Evolutionary conservation across 2,329 filamentous ascomycete species (phyloP).

Genomic region (Teratosphaeria epicoccoides): DNA sequence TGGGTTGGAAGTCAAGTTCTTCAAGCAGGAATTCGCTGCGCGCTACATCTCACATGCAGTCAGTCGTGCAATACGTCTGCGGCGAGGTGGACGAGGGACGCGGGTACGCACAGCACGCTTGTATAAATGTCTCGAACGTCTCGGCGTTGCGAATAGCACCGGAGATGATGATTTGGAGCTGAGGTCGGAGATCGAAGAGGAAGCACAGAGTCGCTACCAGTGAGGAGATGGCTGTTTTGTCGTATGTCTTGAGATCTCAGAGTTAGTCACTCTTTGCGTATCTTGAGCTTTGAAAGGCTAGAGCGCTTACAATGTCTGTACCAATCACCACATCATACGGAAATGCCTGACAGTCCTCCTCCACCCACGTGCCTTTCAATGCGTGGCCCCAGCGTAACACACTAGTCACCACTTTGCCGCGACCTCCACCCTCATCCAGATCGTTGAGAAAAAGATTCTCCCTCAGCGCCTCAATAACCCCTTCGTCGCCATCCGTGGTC

Average conservation of each 20-base stretch:
- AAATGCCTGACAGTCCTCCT: slow-evolving; percentile 36
- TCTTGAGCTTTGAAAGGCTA: not conserved
- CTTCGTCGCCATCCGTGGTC: slow-evolving; percentile 64
- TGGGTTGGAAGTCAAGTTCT: slow-evolving; percentile 23
- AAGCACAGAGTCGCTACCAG: slow-evolving; percentile 55
- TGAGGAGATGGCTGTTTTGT: slow-evolving; percentile 50
- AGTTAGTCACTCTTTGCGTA: not conserved
- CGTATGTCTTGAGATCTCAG: slow-evolving; percentile 47
- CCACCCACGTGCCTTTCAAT: slow-evolving; percentile 48
- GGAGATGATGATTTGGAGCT: slow-evolving; percentile 53
- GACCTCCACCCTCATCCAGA: slow-evolving; percentile 38
- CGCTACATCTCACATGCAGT: slow-evolving; percentile 11
- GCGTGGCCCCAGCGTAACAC: slow-evolving; percentile 56
- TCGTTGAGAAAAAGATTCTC: slow-evolving; percentile 60
- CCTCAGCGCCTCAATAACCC: slow-evolving; percentile 56
- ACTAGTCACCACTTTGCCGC: slow-evolving; percentile 36
- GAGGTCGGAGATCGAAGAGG: slow-evolving; percentile 48
- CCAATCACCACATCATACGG: slow-evolving; percentile 56
- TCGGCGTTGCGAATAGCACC: slow-evolving; percentile 60
- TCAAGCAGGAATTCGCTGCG: slow-evolving; percentile 22
- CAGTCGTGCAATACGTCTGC: not conserved
- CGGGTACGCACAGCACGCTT: slow-evolving; percentile 40
- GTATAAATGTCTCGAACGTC: slow-evolving; percentile 56
- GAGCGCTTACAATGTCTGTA: slow-evolving; percentile 50
- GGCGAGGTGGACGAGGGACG: not conserved